Conservation (phyloP, 202 grass and related monocot genomes). For the Saccharum hybrid region DNA sequence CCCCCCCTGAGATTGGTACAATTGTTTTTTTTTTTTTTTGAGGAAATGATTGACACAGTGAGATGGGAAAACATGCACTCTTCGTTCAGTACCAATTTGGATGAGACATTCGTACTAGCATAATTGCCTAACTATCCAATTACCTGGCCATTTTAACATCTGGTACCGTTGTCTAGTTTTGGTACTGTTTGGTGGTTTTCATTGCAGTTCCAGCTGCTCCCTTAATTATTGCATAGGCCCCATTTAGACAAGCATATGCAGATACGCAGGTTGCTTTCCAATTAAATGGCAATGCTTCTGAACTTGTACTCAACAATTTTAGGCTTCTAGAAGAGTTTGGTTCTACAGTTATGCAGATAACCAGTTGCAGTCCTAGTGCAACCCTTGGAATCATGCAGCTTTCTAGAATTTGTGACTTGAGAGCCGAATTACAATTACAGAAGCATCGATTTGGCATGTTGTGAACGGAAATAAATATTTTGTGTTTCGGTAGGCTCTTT, state of each 20-base stretch:
- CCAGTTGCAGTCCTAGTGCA: background rate
- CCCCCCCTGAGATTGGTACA: background rate
- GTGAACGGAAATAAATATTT: background rate
- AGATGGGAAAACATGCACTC: background rate
- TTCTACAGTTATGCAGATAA: background rate
- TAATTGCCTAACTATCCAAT: background rate
- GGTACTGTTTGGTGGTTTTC: constrained; percentile 2
- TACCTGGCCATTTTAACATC: background rate
- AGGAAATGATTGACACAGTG: background rate
- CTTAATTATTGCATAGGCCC: background rate
- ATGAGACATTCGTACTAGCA: background rate
- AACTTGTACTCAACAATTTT: background rate
- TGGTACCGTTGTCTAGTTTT: background rate
- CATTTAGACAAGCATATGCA: background rate
- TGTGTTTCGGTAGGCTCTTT: background rate
- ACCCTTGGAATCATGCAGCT: background rate
- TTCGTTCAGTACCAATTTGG: background rate
- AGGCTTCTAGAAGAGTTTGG: background rate
- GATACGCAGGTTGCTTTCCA: background rate
- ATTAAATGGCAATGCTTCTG: background rate
- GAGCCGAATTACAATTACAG: background rate
- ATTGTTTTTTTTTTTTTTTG: too few species aligned
- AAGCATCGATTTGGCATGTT: background rate
- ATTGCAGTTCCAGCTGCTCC: constrained; percentile 14
- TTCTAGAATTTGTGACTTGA: constrained; percentile 7